Base-by-base conservation (phyloP, 805 yeast species). In the Candida quercuum region DNA sequence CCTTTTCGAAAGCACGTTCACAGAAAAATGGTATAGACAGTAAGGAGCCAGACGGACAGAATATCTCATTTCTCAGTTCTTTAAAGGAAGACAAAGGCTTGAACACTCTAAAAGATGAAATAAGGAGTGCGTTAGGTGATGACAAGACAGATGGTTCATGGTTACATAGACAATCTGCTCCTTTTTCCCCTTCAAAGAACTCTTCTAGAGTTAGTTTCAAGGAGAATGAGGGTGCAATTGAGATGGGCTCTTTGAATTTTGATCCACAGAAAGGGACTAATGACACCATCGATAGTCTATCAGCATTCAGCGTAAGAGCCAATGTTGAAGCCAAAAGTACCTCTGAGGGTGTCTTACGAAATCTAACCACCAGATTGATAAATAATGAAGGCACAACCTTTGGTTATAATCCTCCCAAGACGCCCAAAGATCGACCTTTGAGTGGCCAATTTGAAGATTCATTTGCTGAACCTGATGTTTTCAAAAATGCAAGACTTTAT, bases 401-500 rank as follows among this genome's bases (percentile, higher is more conserved):
- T 26, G 45, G 45, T 3, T 41, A 38, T 15, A 32, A 33, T 24
- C 25, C 23, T 36, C 32, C 6, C 36, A 44, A 22, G 22, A 30
- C 18, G 5, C 15, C 21, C 4, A 28, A 11, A 11, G 31, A 28
- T 39, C 13, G 30, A 30, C 35, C 13, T 17, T 17, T 29, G 3
- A 20, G 24, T 12, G 31, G 31, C 3, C 14, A 29, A 19, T 29
- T 29, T n/a, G 32, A 29, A n/a, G 23, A 32, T 15, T 22, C 34
- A 13, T 22, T 11, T 23, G 17, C 26, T 6, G 6, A 22, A 14
- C 34, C 11, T 5, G 27, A 22, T 13, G 24, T 12, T 15, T 32
- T 18, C 6, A 32, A 33, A 25, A 41, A 38, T 4, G 23, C 44
- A 8, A 44, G 35, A 29, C 41, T 72, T 6, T 72, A 61, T 42